Evolutionary conservation across 805 yeast species (phyloP), one percentile per base, ranked within the genome.

Genomic region (Metschnikowia drakensbergensis): DNA sequence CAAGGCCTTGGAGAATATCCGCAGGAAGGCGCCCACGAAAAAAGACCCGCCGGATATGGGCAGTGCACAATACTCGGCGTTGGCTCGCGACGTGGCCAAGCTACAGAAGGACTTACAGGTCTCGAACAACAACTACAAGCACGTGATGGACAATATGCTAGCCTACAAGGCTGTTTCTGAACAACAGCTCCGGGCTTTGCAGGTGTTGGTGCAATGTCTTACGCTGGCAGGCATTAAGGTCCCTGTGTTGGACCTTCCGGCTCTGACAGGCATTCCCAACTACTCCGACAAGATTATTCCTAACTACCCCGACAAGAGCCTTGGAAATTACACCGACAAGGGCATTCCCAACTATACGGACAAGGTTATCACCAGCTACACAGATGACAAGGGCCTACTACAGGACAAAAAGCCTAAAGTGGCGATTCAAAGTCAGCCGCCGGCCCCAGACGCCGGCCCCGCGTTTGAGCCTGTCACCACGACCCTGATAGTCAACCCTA

Each of bases 1-100:
- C 47, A 85, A 82, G n/a, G 82, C 88, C 8, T 74, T 95, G 34
- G 96, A 91, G 44, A 86, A 87, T 55, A 94, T 94, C 62, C 88
- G 88, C 60, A 71, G 97, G 41, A 91, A 91, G 63, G 84, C 84
- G 0, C 86, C 94, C 4, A 72, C 75, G 47, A 81, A 79, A 55
- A 78, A 80, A 58, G 58, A 58, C 8, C 44, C 43, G 23, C 47
- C 30, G 17, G 58, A 54, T 7, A 30, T 41, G 36, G 44, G 37
- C 37, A 30, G 46, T 5, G 31, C 48, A 11, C 63, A 59, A 47
- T 50, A 57, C 41, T 60, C 54, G 39, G 58, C 51, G 40, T 52
- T 71, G 39, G 61, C 56, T 31, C 67, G 66, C 9, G 69, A 65
- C 47, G 43, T 75, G 34, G 69, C 70, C 39, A 56, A 59, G 31